Conservation (phyloP, 2,329 filamentous ascomycete genomes). For the Ophiosphaerella narmari region DNA sequence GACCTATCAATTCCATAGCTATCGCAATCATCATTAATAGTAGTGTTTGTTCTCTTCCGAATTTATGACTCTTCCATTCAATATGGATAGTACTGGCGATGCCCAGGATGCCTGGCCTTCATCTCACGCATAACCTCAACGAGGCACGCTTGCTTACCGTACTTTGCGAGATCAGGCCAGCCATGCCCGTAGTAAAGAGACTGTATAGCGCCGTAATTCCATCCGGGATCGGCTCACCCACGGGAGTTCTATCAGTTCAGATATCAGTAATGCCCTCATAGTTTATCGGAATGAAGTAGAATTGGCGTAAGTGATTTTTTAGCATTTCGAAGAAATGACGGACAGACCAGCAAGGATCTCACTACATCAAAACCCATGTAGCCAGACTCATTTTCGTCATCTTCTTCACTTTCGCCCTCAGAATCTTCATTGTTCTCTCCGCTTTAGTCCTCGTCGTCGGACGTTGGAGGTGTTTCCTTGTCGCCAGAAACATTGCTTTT, state of each 20-base stretch:
- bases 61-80: no score
- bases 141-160: neutral
- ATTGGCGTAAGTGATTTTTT: constrained; percentile 3
- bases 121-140: neutral
- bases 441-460: neutral
- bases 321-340: constrained; percentile 6
- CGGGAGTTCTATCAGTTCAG: neutral
- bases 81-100: neutral
- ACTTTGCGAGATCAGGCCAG: constrained; percentile 1
- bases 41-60: no score
- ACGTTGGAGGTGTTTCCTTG: neutral
- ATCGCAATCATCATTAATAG: no score
- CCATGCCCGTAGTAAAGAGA: constrained; percentile 7
- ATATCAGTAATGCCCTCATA: neutral
- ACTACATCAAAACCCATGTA: neutral
- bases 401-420: neutral
- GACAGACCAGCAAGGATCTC: constrained; percentile 1
- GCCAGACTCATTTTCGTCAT: neutral
- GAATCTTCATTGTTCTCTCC: neutral
- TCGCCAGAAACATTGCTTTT: neutral
- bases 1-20: no score
- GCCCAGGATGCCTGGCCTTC: neutral
- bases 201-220: neutral
- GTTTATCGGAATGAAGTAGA: constrained; percentile 1
- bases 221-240: neutral